phyloP scores from a whole-genome alignment of 2,329 filamentous ascomycete species.

The Xylariaceae sp. region DNA sequence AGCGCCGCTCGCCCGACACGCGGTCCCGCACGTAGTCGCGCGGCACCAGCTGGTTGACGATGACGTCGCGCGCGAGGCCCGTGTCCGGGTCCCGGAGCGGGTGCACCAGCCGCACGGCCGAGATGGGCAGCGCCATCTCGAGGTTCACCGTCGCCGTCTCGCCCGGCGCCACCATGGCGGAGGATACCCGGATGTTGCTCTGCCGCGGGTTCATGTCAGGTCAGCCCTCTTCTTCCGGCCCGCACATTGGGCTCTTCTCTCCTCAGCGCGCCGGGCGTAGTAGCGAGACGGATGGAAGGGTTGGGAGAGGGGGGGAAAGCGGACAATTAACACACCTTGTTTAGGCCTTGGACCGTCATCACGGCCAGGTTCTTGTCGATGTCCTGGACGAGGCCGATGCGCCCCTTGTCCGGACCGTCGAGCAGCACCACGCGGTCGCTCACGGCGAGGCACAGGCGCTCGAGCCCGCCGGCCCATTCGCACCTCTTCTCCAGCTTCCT shows the following conservation, averaged over 20 bases:
- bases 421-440: constrained; percentile 79
- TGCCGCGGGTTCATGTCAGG: constrained; percentile 7
- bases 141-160: constrained; percentile 35
- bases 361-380: constrained; percentile 49
- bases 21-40: constrained; percentile 43
- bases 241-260: too few relatives aligned
- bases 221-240: not conserved
- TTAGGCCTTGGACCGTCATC: constrained; percentile 53
- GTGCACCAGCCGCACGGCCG: constrained; percentile 73
- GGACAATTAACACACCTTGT: constrained; percentile 61
- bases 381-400: constrained; percentile 64
- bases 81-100: constrained; percentile 61
- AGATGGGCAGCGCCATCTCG: constrained; percentile 55
- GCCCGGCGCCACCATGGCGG: constrained; percentile 28
- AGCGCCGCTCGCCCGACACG: constrained; percentile 37
- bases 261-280: too few relatives aligned
- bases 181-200: constrained; percentile 32
- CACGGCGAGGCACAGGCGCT: constrained; percentile 52
- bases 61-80: constrained; percentile 60
- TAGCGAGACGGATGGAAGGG: too few relatives aligned
- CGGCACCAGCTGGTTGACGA: constrained; percentile 64
- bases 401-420: constrained; percentile 71
- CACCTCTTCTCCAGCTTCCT: constrained; percentile 19
- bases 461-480: constrained; percentile 46
- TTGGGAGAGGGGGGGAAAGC: not conserved